Evolutionary conservation across 768 basidiomycete genomes (phyloP).

Genomic region (Lentinula boryana): DNA sequence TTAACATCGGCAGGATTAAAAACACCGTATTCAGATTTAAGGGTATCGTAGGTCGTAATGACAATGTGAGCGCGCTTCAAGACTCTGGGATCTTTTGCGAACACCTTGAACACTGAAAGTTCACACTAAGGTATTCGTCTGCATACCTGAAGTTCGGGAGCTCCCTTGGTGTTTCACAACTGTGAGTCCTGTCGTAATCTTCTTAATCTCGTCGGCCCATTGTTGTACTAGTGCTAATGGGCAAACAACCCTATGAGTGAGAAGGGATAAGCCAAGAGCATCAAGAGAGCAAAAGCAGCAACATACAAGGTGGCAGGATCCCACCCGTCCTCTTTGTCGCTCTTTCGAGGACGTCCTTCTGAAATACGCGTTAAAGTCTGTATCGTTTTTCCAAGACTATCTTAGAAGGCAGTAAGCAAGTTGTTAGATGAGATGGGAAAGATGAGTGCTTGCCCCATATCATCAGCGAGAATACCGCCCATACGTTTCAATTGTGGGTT

Average conservation of each 20-base stretch:
- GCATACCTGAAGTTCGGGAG: slow-evolving; percentile 22
- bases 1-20: background rate
- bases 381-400: slow-evolving; percentile 82
- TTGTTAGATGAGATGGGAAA: background rate
- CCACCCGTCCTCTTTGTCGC: slow-evolving; percentile 70
- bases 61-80: slow-evolving; percentile 62
- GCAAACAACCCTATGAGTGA: slow-evolving; percentile 62
- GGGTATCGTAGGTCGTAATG: slow-evolving; percentile 82
- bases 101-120: background rate
- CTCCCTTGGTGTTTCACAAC: slow-evolving; percentile 73
- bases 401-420: background rate
- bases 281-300: background rate
- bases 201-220: slow-evolving; percentile 83
- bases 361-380: slow-evolving; percentile 86
- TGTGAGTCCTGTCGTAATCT: slow-evolving; percentile 57
- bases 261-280: slow-evolving; percentile 2
- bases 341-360: slow-evolving; percentile 66
- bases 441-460: slow-evolving; percentile 60
- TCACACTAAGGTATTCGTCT: background rate
- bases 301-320: slow-evolving; percentile 65
- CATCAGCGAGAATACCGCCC: slow-evolving; percentile 91
- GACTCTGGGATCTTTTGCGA: slow-evolving; percentile 41
- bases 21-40: slow-evolving; percentile 70
- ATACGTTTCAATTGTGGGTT: slow-evolving; percentile 53
- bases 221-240: slow-evolving; percentile 86